These are phyloP conservation scores for Herpetomonas tarakana DNA, from an alignment of 208 protist genomes.

Conservation along the genomic window DNA sequence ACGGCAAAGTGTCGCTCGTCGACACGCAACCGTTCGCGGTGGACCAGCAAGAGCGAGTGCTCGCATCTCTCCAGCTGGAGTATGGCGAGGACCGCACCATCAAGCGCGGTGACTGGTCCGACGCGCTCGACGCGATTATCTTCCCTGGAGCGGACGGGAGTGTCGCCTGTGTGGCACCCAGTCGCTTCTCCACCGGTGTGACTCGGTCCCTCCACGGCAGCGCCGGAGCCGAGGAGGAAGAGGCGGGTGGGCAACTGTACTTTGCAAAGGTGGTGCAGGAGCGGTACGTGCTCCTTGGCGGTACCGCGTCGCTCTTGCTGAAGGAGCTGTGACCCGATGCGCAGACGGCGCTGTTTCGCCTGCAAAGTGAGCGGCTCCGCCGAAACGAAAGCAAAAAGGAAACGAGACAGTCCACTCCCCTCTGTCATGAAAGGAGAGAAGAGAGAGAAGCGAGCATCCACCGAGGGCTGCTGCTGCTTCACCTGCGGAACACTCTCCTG, in stretches of 20 bases:
- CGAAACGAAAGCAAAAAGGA: no score
- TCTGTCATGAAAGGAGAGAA: no score
- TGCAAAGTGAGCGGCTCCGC: no score
- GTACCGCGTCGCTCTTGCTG: slow-evolving; percentile 26
- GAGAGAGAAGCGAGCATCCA: no score
- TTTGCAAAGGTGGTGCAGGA: slow-evolving; percentile 32
- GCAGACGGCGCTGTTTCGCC: neutral
- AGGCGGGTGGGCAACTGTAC: slow-evolving; percentile 13
- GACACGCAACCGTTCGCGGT: slow-evolving; percentile 76
- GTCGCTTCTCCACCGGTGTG: slow-evolving; percentile 16
- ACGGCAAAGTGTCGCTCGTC: slow-evolving; percentile 32
- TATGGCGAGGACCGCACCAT: slow-evolving; percentile 25
- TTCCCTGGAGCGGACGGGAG: slow-evolving; percentile 23
- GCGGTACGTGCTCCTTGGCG: slow-evolving; percentile 27
- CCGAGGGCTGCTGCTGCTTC: no score
- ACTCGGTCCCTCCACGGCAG: slow-evolving; percentile 9
- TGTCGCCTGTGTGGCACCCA: slow-evolving; percentile 15
- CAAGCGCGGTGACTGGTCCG: slow-evolving; percentile 40
- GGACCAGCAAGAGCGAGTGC: slow-evolving; percentile 39
- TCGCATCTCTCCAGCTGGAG: slow-evolving; percentile 26
- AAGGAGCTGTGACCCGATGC: slow-evolving; percentile 20
- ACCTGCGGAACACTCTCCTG: no score
- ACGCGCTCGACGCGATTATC: slow-evolving; percentile 10
- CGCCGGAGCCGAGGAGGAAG: neutral
- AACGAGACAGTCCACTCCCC: no score